Base-by-base conservation (phyloP, 2,329 filamentous ascomycete species). In the Colletotrichum sansevieriae region DNA sequence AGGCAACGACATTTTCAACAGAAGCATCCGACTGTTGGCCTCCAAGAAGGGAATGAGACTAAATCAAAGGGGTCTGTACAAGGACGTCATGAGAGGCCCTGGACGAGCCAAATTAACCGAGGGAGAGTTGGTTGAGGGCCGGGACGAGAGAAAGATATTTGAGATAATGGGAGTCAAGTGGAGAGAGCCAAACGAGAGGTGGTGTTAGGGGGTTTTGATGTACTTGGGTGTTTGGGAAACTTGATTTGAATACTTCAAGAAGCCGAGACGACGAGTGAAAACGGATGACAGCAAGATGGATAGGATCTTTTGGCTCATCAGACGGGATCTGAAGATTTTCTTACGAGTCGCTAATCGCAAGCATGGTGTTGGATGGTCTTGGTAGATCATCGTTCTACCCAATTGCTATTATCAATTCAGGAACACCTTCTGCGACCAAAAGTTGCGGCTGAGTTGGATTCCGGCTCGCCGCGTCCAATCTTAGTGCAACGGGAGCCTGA, bases 1-100 rank as follows among this genome's bases (percentile, higher is more conserved):
- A 0, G 95, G 95, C 1, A 96, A 98, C 73, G 95, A 97, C 76
- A 91, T 97, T 39, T 98, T 98, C 82, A 98, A 98, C 78, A 85
- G 95, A 15, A 97, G 93, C 75, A 88, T 98, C 77, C 83, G 95
- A 71, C 80, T 97, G 15, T 78, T 98, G 71, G 94, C 94, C 13
- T 88, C 89, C 44, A 94, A 89, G 79, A 96, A 93, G 80, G 88
- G 89, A 0, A 94, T 97, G 93, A 82, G 92, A 58, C 77, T 98
- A 63, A 98, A 97, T 73, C 95, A 98, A 79, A 84, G 87, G 35
- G 95, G 94, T 0, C 77, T 98, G 63, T 97, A 91, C 74, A 87
- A 84, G 73, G 87, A 93, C 77, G 90, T 93, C 2, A 83, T 92
- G 77, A 83, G 90, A 46, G 89, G 88, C 0, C 80, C 79, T 35